Evolutionary conservation across 192 early-diverging fungal genomes (phyloP), one percentile per base, ranked within the genome.

Genomic region (Spizellomyces punctatus): DNA sequence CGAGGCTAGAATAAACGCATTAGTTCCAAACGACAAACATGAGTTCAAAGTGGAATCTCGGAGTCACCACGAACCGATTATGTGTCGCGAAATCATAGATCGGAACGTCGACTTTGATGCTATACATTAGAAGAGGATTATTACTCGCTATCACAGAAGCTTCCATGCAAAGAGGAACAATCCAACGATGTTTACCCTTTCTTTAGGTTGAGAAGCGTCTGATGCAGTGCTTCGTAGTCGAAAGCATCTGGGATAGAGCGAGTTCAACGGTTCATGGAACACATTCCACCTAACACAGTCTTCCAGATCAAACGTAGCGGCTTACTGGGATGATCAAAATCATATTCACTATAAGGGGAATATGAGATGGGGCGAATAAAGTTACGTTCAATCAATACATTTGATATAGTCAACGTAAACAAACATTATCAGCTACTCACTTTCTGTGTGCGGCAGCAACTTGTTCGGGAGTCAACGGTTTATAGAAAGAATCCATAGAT

Each of bases 401-500:
- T 61, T 61, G 59, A 17, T 63, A 1, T 45, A 6, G 62, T 10
- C 17, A 17, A 1, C 8, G 17, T 0, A 54, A 54, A 59, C 12
- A 2, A 17, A 46, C 7, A 47, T 46, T 12, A 8, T 10, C 27
- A 36, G 27, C 19, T 17, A 48, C 69, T 56, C 64, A 69, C 80
- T 79, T 90, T 6, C 75, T 62, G 57, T 83, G 81, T n/a, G 89
- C 88, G 63, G 70, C 75, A 52, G 61, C 79, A 54, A 81, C 83
- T 71, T 98, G 87, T 66, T 95, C 92, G 7, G 86, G 85, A 16
- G 84, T 89, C 73, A 98, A 84, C 17, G 83, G 76, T 65, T 92
- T 94, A 83, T 98, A 98, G 75, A 96, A 98, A 9, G 93, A 95
- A 77, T 98, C 96, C 95, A 97, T 98, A 65, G 90, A 94, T 57